Evolutionary conservation across 345 rosid species (phyloP).

Genomic region (Excoecaria agallocha): DNA sequence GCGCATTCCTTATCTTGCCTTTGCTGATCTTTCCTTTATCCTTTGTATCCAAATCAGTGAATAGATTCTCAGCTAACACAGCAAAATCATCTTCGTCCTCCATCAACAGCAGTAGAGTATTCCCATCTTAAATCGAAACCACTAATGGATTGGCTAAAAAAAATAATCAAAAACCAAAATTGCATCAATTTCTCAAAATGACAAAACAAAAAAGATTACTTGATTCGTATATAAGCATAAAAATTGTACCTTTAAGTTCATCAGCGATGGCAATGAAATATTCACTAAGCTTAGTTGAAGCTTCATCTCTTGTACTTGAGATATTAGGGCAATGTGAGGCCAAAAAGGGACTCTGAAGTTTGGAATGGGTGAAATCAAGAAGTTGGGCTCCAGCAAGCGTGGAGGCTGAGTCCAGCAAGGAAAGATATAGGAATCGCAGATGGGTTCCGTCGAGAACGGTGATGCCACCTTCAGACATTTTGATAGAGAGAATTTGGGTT

Average conservation of each 20-base stretch:
- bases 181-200: background rate
- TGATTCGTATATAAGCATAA: background rate
- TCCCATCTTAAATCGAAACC: constrained; percentile 67
- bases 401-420: constrained; percentile 35
- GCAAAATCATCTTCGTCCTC: constrained; percentile 97
- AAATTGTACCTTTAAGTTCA: constrained; percentile 50
- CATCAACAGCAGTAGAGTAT: constrained; percentile 46
- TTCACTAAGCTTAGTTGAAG: constrained; percentile 35
- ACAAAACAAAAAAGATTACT: background rate
- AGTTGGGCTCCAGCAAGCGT: constrained; percentile 53
- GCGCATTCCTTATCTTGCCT: constrained; percentile 54
- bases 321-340: constrained; percentile 57
- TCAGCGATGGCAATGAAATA: constrained; percentile 63
- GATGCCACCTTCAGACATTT: constrained; percentile 63
- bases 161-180: background rate
- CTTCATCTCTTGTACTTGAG: constrained; percentile 41
- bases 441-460: constrained; percentile 61
- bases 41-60: constrained; percentile 75
- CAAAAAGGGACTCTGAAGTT: constrained; percentile 45
- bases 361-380: constrained; percentile 56
- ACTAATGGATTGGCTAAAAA: constrained; percentile 59
- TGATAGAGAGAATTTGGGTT: constrained; percentile 6
- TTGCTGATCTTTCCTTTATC: constrained; percentile 81
- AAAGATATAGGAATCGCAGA: constrained; percentile 49
- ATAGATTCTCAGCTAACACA: constrained; percentile 82